Evolutionary conservation across 129 eudicot genomes (phyloP).

Genomic region (Pittosporum tobira): DNA sequence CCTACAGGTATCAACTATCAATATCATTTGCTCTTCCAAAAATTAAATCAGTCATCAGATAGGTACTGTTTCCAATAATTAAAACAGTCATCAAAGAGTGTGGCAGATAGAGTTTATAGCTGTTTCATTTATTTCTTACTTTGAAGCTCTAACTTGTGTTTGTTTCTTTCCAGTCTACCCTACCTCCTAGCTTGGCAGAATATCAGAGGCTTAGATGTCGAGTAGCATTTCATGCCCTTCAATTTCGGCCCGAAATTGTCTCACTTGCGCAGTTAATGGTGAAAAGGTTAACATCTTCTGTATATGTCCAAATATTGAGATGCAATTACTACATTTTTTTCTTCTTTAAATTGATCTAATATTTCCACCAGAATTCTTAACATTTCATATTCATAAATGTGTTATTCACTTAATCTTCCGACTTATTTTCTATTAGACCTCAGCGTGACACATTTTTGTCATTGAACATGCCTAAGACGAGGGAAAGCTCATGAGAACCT

Average conservation of each 20-base stretch:
- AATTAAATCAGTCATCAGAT: neutral
- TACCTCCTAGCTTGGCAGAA: constrained; percentile 70
- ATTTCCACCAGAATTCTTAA: neutral
- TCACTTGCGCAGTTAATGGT: constrained; percentile 61
- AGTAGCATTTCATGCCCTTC: constrained; percentile 89
- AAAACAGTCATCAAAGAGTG: too few relatives aligned
- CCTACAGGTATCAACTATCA: constrained; percentile 89
- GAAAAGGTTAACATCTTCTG: constrained; percentile 41
- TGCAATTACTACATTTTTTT: constrained; percentile 5
- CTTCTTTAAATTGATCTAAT: neutral
- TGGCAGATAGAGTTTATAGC: neutral
- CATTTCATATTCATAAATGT: neutral
- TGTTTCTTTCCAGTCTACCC: constrained; percentile 47
- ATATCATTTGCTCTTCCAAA: neutral
- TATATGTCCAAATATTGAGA: constrained; percentile 4
- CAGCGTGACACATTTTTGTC: neutral
- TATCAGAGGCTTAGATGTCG: constrained; percentile 98
- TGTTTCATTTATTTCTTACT: neutral
- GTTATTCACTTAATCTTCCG: too few relatives aligned
- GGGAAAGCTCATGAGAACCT: neutral
- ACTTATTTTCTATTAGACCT: neutral
- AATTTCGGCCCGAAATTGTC: constrained; percentile 70
- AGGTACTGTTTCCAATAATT: too few relatives aligned
- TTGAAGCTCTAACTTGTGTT: constrained; percentile 5
- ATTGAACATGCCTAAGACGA: neutral